Evolutionary conservation across 129 eudicot genomes (phyloP).

Genomic region (Chrysanthemum lavandulifolium): DNA sequence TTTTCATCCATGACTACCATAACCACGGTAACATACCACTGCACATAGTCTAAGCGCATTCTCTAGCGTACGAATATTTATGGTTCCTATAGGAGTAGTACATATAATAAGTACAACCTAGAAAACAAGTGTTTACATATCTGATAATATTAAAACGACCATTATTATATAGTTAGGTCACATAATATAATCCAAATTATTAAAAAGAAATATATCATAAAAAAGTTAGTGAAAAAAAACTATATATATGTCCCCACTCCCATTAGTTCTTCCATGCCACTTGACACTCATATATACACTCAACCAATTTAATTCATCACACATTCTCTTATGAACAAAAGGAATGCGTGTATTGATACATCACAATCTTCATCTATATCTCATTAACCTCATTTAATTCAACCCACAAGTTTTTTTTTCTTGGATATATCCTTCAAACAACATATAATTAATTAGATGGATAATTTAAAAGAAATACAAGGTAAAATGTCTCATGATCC

Average conservation of each 20-base stretch:
- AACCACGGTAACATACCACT: too few species aligned
- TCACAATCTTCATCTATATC: constrained; percentile 31
- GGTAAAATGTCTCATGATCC: constrained; percentile 67
- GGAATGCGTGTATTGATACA: constrained; percentile 42
- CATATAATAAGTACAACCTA: constrained; percentile 9
- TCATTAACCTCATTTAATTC: constrained; percentile 29
- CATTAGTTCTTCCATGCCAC: constrained; percentile 49
- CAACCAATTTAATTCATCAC: constrained; percentile 36
- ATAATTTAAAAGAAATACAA: constrained; percentile 49
- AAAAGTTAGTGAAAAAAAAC: constrained; percentile 14
- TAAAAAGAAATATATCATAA: background rate
- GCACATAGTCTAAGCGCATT: too few species aligned
- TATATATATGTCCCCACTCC: constrained; percentile 63
- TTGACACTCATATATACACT: constrained; percentile 37
- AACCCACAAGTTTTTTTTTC: constrained; percentile 27
- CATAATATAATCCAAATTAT: background rate
- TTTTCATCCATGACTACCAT: too few species aligned
- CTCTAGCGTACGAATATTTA: too few species aligned
- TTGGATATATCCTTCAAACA: constrained; percentile 13
- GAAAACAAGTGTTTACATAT: constrained; percentile 12
- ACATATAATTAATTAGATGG: constrained; percentile 9
- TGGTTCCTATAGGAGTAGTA: background rate
- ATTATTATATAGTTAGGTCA: constrained; percentile 22
- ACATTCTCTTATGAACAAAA: constrained; percentile 40
- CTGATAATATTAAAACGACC: background rate